Evolutionary conservation across 108 stramenopile species (phyloP).

Genomic region (Fistulifera solaris): DNA sequence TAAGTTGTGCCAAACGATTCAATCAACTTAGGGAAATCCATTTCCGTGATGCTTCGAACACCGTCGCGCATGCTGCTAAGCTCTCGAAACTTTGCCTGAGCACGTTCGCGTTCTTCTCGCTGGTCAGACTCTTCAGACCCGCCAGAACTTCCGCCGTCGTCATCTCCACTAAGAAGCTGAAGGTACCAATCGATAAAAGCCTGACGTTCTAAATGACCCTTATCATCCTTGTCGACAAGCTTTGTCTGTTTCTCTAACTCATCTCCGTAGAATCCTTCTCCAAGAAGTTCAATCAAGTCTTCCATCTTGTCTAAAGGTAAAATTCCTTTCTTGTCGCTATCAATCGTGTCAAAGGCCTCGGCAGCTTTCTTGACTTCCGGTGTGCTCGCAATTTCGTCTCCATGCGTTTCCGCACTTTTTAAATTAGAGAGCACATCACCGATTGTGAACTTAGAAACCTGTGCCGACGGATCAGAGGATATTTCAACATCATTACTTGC

Average conservation of each 20-base stretch:
- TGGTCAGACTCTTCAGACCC: constrained; percentile 36
- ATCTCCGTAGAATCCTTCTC: constrained; percentile 82
- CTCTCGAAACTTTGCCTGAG: constrained; percentile 30
- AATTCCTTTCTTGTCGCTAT: constrained; percentile 21
- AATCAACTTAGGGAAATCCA: constrained; percentile 61
- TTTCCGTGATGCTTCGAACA: constrained; percentile 17
- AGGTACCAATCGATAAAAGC: constrained; percentile 70
- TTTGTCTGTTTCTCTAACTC: constrained; percentile 57
- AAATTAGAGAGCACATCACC: not conserved
- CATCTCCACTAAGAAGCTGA: constrained; percentile 27
- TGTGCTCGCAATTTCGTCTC: not conserved
- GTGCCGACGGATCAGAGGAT: too few relatives aligned
- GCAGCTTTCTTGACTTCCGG: constrained; percentile 13
- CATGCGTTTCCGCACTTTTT: not conserved
- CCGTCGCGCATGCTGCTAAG: constrained; percentile 15
- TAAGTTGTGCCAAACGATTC: constrained; percentile 80
- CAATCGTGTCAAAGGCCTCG: constrained; percentile 43
- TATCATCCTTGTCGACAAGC: constrained; percentile 36
- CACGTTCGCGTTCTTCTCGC: constrained; percentile 40
- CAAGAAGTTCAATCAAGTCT: constrained; percentile 58
- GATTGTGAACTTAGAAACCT: not conserved
- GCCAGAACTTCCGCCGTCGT: constrained; percentile 28
- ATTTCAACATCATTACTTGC: not conserved
- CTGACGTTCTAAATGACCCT: constrained; percentile 30
- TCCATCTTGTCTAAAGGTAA: constrained; percentile 46